Evolutionary conservation across 2,329 filamentous ascomycete species (phyloP).

Genomic region (Trichoderma harzianum): DNA sequence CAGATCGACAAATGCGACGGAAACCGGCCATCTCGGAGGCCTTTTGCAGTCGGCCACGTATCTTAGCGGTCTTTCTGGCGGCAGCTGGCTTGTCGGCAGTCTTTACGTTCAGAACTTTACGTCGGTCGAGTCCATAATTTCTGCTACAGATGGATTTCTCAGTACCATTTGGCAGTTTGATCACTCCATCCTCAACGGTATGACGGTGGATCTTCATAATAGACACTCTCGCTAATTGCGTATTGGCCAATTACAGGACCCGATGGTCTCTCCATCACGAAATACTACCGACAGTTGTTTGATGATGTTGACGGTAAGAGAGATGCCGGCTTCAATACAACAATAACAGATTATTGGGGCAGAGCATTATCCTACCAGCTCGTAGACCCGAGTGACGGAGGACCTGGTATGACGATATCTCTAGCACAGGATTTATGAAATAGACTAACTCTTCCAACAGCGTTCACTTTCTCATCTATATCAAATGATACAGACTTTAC

Average conservation of each 20-base stretch:
- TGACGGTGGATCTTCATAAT: background rate
- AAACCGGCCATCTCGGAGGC: constrained; percentile 54
- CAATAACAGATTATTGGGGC: constrained; percentile 80
- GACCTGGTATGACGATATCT: constrained; percentile 40
- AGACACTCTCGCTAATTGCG: background rate
- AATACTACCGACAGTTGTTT: constrained; percentile 60
- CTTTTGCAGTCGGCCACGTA: constrained; percentile 74
- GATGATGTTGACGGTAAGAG: constrained; percentile 58
- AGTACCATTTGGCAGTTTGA: constrained; percentile 37
- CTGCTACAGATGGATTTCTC: constrained; percentile 26
- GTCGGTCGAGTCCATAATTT: constrained; percentile 47
- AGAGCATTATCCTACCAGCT: constrained; percentile 75
- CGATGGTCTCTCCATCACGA: constrained; percentile 27
- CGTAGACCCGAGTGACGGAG: constrained; percentile 67
- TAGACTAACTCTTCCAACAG: constrained; percentile 26
- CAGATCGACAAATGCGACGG: constrained; percentile 59
- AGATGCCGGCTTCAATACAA: constrained; percentile 53
- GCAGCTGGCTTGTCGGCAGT: constrained; percentile 72
- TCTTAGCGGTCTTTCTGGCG: constrained; percentile 69
- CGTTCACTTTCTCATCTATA: constrained; percentile 74
- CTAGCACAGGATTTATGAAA: background rate
- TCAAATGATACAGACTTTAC: constrained; percentile 55
- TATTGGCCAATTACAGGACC: constrained; percentile 33
- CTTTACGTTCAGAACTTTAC: constrained; percentile 76
- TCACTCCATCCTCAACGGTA: constrained; percentile 36